Conservation (phyloP, 768 basidiomycete species). For the Phanerodontia chrysosporium region DNA sequence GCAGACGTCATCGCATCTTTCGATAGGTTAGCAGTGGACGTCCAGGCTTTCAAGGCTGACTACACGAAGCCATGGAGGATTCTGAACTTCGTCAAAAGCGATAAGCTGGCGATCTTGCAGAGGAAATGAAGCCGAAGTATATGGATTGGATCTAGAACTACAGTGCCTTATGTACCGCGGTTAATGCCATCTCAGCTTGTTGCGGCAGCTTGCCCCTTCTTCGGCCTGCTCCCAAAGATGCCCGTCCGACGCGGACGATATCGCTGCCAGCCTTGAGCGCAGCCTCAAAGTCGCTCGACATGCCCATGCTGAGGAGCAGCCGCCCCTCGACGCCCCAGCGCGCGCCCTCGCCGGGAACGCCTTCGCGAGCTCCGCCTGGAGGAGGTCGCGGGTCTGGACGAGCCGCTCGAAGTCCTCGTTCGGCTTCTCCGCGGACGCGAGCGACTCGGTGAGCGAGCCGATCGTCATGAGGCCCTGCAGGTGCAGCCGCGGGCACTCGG, state of each 20-base stretch:
- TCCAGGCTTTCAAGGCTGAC: background rate
- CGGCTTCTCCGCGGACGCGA: slow-evolving; percentile 40
- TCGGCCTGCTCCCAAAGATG: slow-evolving; percentile 75
- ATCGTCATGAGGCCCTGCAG: slow-evolving; percentile 96
- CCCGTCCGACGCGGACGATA: slow-evolving; percentile 89
- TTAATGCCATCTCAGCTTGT: background rate
- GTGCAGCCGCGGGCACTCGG: slow-evolving; percentile 66
- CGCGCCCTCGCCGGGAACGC: slow-evolving; percentile 20
- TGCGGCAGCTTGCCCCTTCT: slow-evolving; percentile 36
- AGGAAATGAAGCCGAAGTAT: slow-evolving; percentile 4
- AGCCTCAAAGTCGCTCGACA: slow-evolving; percentile 92
- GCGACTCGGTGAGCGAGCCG: slow-evolving; percentile 74
- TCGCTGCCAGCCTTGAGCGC: slow-evolving; percentile 83
- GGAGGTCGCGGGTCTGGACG: slow-evolving; percentile 54
- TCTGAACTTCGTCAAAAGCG: slow-evolving; percentile 18
- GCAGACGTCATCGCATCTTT: slow-evolving; percentile 5
- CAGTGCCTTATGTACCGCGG: background rate
- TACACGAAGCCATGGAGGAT: slow-evolving; percentile 7
- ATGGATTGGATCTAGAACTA: background rate
- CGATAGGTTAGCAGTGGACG: background rate
- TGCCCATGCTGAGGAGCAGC: slow-evolving; percentile 86
- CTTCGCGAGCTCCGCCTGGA: slow-evolving; percentile 43
- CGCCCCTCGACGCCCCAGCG: slow-evolving; percentile 43
- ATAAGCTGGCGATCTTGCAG: slow-evolving; percentile 22
- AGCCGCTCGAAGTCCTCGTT: slow-evolving; percentile 77